Conservation (phyloP, 495 filamentous ascomycete species). For the Aspergillus heteromorphus region DNA sequence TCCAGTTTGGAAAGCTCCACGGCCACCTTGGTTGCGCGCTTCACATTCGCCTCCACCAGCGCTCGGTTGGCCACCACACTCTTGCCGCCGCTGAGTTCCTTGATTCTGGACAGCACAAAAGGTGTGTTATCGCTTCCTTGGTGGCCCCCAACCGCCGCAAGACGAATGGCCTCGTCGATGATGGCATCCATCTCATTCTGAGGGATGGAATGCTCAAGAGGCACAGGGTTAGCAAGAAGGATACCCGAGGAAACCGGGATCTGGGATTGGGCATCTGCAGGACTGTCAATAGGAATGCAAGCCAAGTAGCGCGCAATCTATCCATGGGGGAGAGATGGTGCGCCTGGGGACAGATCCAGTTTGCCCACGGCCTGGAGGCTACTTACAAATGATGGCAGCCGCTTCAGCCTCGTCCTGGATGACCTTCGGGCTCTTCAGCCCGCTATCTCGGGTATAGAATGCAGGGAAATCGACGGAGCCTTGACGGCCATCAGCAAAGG, state of each 20-base stretch:
- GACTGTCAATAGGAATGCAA: not conserved
- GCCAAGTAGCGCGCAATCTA: not conserved
- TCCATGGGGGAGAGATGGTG: too few species aligned
- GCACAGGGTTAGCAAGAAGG: conserved; percentile 84
- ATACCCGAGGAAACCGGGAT: conserved; percentile 68
- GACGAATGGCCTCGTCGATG: conserved; percentile 66
- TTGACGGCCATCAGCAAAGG: conserved; percentile 74
- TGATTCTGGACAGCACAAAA: conserved; percentile 76
- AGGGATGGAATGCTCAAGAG: conserved; percentile 62
- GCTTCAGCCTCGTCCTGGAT: conserved; percentile 73
- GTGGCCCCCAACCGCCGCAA: conserved; percentile 64
- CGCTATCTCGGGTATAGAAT: conserved; percentile 86
- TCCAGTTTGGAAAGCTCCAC: conserved; percentile 66
- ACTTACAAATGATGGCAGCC: conserved; percentile 74
- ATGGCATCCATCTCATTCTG: conserved; percentile 65
- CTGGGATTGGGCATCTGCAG: conserved; percentile 54
- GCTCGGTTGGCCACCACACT: conserved; percentile 72
- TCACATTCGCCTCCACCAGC: conserved; percentile 75
- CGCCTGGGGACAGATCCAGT: too few species aligned
- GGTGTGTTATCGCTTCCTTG: conserved; percentile 81
- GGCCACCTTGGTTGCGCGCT: conserved; percentile 72
- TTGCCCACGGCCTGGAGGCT: too few species aligned
- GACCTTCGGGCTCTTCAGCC: conserved; percentile 67
- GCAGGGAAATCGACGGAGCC: conserved; percentile 75
- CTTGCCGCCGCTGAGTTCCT: conserved; percentile 66